Evolutionary conservation across 192 early-diverging fungal genomes (phyloP), one percentile per base, ranked within the genome.

Genomic region (Rhizophagus clarus): DNA sequence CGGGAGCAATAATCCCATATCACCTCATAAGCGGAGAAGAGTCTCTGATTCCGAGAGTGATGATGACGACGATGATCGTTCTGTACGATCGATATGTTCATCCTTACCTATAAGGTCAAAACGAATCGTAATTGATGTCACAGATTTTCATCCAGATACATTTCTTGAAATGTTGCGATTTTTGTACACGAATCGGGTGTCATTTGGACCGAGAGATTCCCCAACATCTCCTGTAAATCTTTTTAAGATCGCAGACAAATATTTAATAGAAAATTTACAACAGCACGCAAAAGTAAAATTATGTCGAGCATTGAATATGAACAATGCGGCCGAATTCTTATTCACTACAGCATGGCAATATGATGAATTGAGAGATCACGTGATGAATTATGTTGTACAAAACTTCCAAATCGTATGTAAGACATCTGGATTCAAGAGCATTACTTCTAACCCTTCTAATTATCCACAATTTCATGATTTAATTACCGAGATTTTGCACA

Each of bases 321-420:
- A 79, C n/a, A 34, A 69, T 34, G 77, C 77, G 2, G 77, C 67
- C 12, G 77, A 79, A 60, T 56, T 71, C 9, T 37, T 79, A 56
- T 79, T 79, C 22, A 68, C 68, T 37, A 70, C 67, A 8, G 77
- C 64, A 28, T 79, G 77, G 77, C 45, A 79, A 37, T 79, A 70
- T 56, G 47, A 67, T 15, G 77, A 79, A 28, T 79, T 79, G 67
- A 79, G 70, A 40, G 67, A 79, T 8, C 66, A 70, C n/a, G 68
- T 34, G 15, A 71, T 70, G 47, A 79, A 70, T 26, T 79, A 49
- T 70, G 66, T 79, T n/a, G 67, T 79, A 10, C 42, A 37, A 11
- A 69, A 79, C 31, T 70, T 79, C 11, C 15, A 17, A 45, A 61
- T 22, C 17, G 29, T 79, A 22, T 37, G 77, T 60, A 24, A 79